Conservation (phyloP, 2,329 filamentous ascomycete genomes). For the Metarhizium album region DNA sequence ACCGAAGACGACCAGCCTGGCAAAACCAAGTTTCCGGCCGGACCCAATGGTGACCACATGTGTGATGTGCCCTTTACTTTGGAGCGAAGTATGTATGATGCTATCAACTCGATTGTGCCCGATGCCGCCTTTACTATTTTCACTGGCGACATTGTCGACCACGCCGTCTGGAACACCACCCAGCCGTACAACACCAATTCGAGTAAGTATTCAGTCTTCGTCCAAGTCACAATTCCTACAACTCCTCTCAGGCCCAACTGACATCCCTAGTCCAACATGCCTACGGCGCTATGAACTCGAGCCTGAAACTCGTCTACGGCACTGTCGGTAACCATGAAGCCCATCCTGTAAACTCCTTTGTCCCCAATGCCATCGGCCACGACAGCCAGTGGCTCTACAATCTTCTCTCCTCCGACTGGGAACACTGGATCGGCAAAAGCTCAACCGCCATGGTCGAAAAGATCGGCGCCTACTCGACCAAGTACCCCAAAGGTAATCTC, state of each 20-base stretch:
- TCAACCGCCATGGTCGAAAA: constrained; percentile 20
- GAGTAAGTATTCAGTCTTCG: constrained; percentile 14
- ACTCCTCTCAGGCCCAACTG: background rate
- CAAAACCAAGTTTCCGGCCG: constrained; percentile 36
- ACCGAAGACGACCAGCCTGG: constrained; percentile 35
- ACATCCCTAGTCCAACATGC: constrained; percentile 27
- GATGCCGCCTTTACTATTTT: constrained; percentile 45
- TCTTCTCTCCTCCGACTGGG: constrained; percentile 34
- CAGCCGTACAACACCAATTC: constrained; percentile 19
- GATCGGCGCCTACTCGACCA: constrained; percentile 38
- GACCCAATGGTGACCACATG: constrained; percentile 39
- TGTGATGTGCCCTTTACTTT: constrained; percentile 41
- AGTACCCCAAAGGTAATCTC: constrained; percentile 32
- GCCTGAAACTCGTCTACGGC: constrained; percentile 35
- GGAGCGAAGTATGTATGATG: constrained; percentile 43
- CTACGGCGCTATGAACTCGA: constrained; percentile 33
- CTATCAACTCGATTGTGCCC: constrained; percentile 34
- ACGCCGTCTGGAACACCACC: constrained; percentile 37
- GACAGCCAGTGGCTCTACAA: constrained; percentile 42
- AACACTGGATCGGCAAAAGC: constrained; percentile 31
- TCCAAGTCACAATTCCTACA: background rate
- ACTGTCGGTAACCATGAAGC: constrained; percentile 47
- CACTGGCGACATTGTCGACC: constrained; percentile 48
- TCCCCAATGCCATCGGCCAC: constrained; percentile 25
- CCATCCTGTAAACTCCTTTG: constrained; percentile 38